Percentiles rank a stretch among this genome's conserved stretches.
phyloP scores from a whole-genome alignment of 75 land plant genomes.

The Cupressus sempervirens region DNA sequence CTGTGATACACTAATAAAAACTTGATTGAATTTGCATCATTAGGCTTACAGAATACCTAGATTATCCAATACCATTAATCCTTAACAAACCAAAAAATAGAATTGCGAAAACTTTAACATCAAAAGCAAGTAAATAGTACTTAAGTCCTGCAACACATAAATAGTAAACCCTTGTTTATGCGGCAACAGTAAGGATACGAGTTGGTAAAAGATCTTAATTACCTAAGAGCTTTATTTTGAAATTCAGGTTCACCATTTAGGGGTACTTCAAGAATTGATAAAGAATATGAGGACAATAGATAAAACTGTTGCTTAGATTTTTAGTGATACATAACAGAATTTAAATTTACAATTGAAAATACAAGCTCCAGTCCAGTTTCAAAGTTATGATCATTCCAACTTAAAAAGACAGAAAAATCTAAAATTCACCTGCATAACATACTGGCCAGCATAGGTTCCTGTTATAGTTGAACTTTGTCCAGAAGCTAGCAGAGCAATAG shows the following conservation, averaged over 20 bases:
- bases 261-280: neutral
- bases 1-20: neutral
- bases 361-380: neutral
- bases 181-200: neutral
- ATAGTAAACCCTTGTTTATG: neutral
- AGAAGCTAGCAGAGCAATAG: conserved; percentile 72
- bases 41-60: neutral
- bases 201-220: neutral
- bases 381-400: neutral
- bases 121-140: neutral
- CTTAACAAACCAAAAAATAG: neutral
- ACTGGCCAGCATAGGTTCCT: conserved; percentile 95
- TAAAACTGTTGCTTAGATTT: neutral
- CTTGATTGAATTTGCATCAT: neutral
- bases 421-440: conserved; percentile 68
- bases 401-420: neutral
- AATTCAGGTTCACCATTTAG: neutral
- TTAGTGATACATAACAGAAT: neutral
- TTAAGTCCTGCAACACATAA: neutral
- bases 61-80: neutral
- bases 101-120: neutral
- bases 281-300: neutral
- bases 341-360: neutral
- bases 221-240: neutral
- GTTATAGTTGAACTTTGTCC: conserved; percentile 95